Evolutionary conservation across 2,329 filamentous ascomycete genomes (phyloP).

Genomic region (Colletotrichum destructivum): DNA sequence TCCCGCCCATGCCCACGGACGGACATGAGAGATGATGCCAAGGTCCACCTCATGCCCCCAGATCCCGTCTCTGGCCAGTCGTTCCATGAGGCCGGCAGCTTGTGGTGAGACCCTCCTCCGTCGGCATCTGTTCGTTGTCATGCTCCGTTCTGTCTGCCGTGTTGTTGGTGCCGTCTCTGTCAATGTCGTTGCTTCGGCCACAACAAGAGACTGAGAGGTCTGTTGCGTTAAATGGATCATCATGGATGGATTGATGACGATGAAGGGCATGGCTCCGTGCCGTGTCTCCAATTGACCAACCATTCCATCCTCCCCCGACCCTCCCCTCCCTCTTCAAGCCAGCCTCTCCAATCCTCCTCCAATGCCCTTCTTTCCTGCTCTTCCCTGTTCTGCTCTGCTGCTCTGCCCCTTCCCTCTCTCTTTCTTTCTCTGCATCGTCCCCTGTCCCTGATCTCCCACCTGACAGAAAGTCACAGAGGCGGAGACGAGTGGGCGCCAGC

Average conservation of each 20-base stretch:
- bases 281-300: slow-evolving; percentile 16
- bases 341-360: not conserved
- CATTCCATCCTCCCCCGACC: not conserved
- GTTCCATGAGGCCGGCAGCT: not conserved
- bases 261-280: not conserved
- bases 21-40: slow-evolving; percentile 1
- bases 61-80: slow-evolving; percentile 1
- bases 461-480: slow-evolving; percentile 25
- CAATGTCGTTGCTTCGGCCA: slow-evolving; percentile 4
- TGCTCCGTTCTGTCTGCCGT: not conserved
- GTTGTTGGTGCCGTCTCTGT: not conserved
- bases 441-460: slow-evolving; percentile 31
- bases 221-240: not conserved
- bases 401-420: not conserved
- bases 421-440: not conserved
- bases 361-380: not conserved
- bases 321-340: no score
- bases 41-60: slow-evolving; percentile 4
- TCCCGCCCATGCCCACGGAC: not conserved
- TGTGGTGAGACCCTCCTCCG: not conserved
- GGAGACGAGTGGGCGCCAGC: not conserved
- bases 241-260: not conserved
- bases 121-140: not conserved
- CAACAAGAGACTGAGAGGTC: not conserved
- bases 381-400: slow-evolving; percentile 13